A percentile compares a stretch with the other conserved stretches of the same genome.
phyloP scores from a whole-genome alignment of 371 early-diverging fungal species.

The Lichtheimia corymbifera region DNA sequence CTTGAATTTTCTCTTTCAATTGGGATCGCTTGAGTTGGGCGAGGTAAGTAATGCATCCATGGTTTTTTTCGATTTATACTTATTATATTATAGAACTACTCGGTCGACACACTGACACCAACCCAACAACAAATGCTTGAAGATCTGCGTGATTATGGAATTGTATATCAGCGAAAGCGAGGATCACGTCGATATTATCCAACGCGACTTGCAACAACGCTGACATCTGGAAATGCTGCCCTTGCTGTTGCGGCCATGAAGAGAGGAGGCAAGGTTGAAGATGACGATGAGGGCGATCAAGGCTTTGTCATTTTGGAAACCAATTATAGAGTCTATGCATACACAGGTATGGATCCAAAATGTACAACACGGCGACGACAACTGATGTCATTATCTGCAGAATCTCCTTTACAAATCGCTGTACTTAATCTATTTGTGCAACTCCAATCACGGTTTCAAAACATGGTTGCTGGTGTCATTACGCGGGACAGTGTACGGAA shows the following conservation, averaged over 20 bases:
- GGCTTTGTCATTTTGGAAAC: conserved; percentile 90
- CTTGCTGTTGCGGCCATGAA: conserved; percentile 26
- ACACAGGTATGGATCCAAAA: conserved; percentile 66
- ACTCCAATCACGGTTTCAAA: conserved; percentile 85
- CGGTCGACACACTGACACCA: conserved; percentile 77
- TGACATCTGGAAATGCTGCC: conserved; percentile 80
- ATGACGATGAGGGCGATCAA: conserved; percentile 55
- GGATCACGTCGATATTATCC: conserved; percentile 85
- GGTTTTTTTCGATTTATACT: not conserved
- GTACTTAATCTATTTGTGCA: conserved; percentile 92
- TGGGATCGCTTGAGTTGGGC: conserved; percentile 89
- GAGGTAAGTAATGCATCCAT: conserved; percentile 44
- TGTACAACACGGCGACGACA: not conserved
- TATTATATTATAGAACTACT: conserved; percentile 64
- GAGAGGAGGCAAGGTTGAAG: conserved; percentile 19
- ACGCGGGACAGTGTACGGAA: conserved; percentile 91
- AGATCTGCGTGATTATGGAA: conserved; percentile 88
- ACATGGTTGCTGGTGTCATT: conserved; percentile 93
- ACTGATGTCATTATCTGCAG: conserved; percentile 25
- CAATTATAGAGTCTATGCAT: conserved; percentile 94
- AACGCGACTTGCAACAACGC: conserved; percentile 87
- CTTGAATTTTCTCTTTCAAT: conserved; percentile 87
- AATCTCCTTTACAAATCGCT: conserved; percentile 96
- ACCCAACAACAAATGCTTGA: conserved; percentile 84
- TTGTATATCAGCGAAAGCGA: conserved; percentile 86